phyloP scores from a whole-genome alignment of 2,329 filamentous ascomycete species.

The Claviceps arundinis region DNA sequence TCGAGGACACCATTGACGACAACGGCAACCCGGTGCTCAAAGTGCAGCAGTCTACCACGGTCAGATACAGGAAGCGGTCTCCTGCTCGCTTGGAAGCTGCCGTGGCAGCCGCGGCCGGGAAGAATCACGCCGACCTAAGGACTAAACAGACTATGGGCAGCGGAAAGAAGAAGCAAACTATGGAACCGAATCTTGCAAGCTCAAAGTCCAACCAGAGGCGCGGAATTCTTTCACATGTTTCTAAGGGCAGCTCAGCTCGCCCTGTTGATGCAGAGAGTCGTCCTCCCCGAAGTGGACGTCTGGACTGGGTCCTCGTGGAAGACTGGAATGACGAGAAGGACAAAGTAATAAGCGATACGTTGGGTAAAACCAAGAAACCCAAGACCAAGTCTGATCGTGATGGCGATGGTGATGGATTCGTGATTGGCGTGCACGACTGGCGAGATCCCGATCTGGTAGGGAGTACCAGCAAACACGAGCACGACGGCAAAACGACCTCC shows the following conservation, averaged over 20 bases:
- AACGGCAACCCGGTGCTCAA: slow-evolving; percentile 44
- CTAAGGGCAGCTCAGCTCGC: slow-evolving; percentile 14
- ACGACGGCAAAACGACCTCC: slow-evolving; percentile 1
- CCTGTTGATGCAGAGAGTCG: slow-evolving; percentile 39
- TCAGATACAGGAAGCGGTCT: slow-evolving; percentile 18
- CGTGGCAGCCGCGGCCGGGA: slow-evolving; percentile 13
- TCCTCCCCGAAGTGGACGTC: slow-evolving; percentile 58
- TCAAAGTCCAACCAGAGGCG: slow-evolving; percentile 1
- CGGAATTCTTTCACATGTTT: background rate
- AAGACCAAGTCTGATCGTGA: slow-evolving; percentile 2
- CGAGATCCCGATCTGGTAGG: slow-evolving; percentile 51
- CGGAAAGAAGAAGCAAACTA: slow-evolving; percentile 10
- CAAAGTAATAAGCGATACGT: slow-evolving; percentile 27
- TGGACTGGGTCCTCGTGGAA: slow-evolving; percentile 59
- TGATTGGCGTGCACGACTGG: slow-evolving; percentile 81
- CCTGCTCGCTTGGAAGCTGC: slow-evolving; percentile 17
- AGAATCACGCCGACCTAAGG: slow-evolving; percentile 13
- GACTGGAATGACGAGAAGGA: slow-evolving; percentile 49
- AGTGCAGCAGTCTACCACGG: slow-evolving; percentile 34
- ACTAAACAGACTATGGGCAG: slow-evolving; percentile 14
- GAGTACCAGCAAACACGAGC: slow-evolving; percentile 3
- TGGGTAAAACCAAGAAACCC: slow-evolving; percentile 14
- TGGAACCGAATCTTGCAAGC: slow-evolving; percentile 11
- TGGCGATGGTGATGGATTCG: slow-evolving; percentile 39
- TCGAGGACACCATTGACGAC: slow-evolving; percentile 46